Conservation (phyloP, 352 stramenopile species). For the Thalassiosira gravida region DNA sequence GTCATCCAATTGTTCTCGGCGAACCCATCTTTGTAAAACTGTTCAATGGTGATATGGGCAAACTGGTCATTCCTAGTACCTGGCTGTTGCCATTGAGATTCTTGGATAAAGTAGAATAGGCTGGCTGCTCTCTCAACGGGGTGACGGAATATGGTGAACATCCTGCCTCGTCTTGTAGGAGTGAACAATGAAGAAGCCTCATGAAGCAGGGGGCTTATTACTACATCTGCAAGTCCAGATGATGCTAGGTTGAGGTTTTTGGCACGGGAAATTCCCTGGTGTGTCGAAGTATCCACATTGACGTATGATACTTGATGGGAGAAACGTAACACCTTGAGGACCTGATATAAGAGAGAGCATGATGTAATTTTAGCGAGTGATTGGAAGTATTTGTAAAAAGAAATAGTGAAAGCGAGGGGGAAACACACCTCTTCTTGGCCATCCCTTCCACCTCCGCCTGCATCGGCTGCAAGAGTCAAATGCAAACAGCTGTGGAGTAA, state of each 20-base stretch:
- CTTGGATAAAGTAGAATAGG: constrained; percentile 71
- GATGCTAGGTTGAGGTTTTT: constrained; percentile 47
- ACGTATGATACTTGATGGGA: constrained; percentile 48
- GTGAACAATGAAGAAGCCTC: constrained; percentile 48
- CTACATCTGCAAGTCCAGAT: constrained; percentile 54
- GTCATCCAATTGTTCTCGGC: constrained; percentile 69
- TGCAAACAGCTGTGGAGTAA: constrained; percentile 40
- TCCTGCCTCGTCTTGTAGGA: constrained; percentile 38
- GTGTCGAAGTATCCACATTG: constrained; percentile 62
- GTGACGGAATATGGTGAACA: constrained; percentile 68
- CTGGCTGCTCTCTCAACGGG: constrained; percentile 68
- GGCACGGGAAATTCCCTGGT: constrained; percentile 49
- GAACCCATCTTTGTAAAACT: constrained; percentile 48
- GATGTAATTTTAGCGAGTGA: not conserved
- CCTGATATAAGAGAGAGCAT: constrained; percentile 10
- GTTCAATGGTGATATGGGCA: constrained; percentile 51
- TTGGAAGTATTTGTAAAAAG: no score
- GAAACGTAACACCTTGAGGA: constrained; percentile 46
- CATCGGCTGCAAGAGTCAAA: constrained; percentile 47
- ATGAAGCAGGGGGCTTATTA: constrained; percentile 55
- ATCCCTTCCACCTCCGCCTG: constrained; percentile 27
- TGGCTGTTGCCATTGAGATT: constrained; percentile 54
- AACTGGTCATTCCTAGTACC: constrained; percentile 45
- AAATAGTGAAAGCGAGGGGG: no score
- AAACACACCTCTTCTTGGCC: constrained; percentile 26